These are phyloP conservation scores for Umbelopsis sp. DNA, from an alignment of 192 early-diverging fungal genomes.

Conservation along the genomic window DNA sequence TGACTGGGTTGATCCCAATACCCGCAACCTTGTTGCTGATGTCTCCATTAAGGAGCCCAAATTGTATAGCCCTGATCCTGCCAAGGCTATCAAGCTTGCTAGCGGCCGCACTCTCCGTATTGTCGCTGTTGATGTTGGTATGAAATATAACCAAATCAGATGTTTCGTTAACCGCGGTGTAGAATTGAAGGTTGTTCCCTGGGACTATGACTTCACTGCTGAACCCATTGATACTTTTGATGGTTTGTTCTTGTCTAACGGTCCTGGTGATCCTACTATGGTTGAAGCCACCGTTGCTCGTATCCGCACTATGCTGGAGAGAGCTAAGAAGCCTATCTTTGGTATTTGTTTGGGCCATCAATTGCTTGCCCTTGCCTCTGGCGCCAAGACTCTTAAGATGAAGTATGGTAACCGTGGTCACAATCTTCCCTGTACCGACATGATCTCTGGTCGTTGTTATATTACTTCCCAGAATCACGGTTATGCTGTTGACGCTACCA, in stretches of 20 bases:
- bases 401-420: slow-evolving; percentile 99
- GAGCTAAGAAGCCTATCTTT: slow-evolving; percentile 88
- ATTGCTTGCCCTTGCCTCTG: slow-evolving; percentile 90
- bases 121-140: slow-evolving; percentile 95
- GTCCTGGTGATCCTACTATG: slow-evolving; percentile 95
- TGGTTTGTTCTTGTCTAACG: slow-evolving; percentile 93
- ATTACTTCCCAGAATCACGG: slow-evolving; percentile 99
- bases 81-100: slow-evolving; percentile 53
- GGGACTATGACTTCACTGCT: slow-evolving; percentile 91
- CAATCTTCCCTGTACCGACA: slow-evolving; percentile 98
- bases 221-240: slow-evolving; percentile 71
- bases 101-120: slow-evolving; percentile 80
- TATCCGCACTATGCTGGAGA: slow-evolving; percentile 65
- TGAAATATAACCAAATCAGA: slow-evolving; percentile 99
- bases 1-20: slow-evolving; percentile 92
- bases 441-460: slow-evolving; percentile 95
- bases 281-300: slow-evolving; percentile 78
- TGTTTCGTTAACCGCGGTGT: slow-evolving; percentile 97
- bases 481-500: slow-evolving; percentile 87
- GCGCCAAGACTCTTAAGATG: slow-evolving; percentile 94
- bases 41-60: slow-evolving; percentile 87
- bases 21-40: slow-evolving; percentile 90
- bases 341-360: slow-evolving; percentile 99
- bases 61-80: slow-evolving; percentile 71
- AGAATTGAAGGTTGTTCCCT: slow-evolving; percentile 92